Base-by-base conservation (phyloP, 257 asterid species). In the Solanum arcanum region DNA sequence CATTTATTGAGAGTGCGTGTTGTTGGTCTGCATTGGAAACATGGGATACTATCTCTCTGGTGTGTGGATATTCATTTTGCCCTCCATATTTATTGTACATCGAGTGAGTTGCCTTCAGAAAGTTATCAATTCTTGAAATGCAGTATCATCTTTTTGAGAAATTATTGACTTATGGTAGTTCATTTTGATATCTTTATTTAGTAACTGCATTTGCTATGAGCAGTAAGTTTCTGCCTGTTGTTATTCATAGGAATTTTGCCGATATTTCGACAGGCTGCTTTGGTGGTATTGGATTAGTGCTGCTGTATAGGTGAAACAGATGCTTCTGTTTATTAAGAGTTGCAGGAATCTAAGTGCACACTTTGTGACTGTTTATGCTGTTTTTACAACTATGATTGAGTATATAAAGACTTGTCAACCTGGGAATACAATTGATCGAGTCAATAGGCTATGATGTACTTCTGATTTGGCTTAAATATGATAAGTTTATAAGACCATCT, bases 401-500 rank as follows among this genome's bases (percentile, higher is more conserved):
- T 23, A 1, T 23, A 23, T 4, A 13, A 23, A 3, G 33, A 5
- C 83, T 75, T 75, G 52, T 75, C 41, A 74, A 74, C 76, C 41
- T 31, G 76, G 42, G 42, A 31, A 7, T 69, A n/a, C 15, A 69
- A 69, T 69, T 31, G 42, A 69, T 69, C 12, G 76, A 69, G 41
- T 74, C 82, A 21, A 39, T 21, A 39, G 52, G 82, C 33, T 35
- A 20, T 35, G 15, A 39, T 23, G 33, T 21, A 18, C 39, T 39
- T 7, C 23, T 37, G 82, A 39, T 37, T 39, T 75, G 82, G 52
- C 56, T 39, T 23, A 13, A 75, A 75, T 75, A 75, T 23, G 56
- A 39, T 39, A 8, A 39, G 56, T 16, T 39, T 39, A 75, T 35
- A 93, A 18, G 12, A 92, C 92, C 92, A 91, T 91, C 83, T 91